Conservation (phyloP, 345 rosid species). For the Mallotus nudiflorus region DNA sequence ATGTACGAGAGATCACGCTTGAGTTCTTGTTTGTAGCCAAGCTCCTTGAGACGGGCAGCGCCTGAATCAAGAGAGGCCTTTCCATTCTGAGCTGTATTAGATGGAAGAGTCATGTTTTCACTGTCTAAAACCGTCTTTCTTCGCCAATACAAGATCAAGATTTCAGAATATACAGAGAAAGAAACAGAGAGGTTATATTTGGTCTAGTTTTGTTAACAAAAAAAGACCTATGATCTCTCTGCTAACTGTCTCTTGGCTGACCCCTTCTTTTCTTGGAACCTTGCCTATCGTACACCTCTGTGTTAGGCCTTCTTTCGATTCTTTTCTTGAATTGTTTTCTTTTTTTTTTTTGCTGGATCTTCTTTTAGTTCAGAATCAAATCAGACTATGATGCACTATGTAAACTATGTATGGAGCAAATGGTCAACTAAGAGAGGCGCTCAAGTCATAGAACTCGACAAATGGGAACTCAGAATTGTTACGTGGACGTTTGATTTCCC, state of each 20-base stretch:
- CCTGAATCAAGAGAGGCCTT: constrained; percentile 51
- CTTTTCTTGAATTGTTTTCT: not conserved
- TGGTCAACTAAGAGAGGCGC: not conserved
- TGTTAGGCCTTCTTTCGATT: not conserved
- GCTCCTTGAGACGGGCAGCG: constrained; percentile 70
- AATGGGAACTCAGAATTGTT: not conserved
- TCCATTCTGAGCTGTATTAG: constrained; percentile 26
- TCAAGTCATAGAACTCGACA: not conserved
- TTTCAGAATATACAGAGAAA: not conserved
- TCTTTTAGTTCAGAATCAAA: not conserved
- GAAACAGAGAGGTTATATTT: not conserved
- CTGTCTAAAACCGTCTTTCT: constrained; percentile 18
- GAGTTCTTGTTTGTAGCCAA: constrained; percentile 97
- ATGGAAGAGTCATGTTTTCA: constrained; percentile 34
- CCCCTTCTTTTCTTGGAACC: not conserved
- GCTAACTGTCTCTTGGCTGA: not conserved
- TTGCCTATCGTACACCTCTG: not conserved
- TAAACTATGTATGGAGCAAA: not conserved
- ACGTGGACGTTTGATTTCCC: not conserved
- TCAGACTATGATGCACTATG: not conserved
- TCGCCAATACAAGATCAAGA: not conserved
- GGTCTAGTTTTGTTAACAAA: not conserved
- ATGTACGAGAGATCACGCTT: constrained; percentile 91
- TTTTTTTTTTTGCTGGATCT: not conserved
- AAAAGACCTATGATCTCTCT: not conserved